These are phyloP conservation scores for Pythium rhizo-oryzae DNA, from an alignment of 352 stramenopile genomes.

Conservation along the genomic window DNA sequence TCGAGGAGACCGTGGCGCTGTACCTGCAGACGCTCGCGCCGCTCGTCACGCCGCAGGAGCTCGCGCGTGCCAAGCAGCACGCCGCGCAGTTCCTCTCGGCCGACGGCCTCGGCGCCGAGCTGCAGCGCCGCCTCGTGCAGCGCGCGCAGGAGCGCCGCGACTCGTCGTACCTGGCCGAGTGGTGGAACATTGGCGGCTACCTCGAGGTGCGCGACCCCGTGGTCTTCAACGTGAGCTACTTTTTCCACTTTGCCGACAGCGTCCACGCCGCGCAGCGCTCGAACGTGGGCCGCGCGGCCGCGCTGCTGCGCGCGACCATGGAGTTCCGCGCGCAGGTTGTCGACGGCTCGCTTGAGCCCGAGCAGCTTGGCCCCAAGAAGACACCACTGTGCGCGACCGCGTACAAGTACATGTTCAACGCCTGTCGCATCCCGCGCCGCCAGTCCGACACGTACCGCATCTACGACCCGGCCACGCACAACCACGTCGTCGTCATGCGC, in stretches of 20 bases:
- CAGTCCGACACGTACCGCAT: constrained; percentile 81
- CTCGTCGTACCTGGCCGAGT: constrained; percentile 74
- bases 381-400: constrained; percentile 91
- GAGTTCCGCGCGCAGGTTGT: constrained; percentile 91
- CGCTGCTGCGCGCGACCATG: constrained; percentile 85
- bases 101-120: constrained; percentile 61
- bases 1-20: constrained; percentile 88
- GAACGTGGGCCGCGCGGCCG: constrained; percentile 73
- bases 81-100: constrained; percentile 68
- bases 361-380: constrained; percentile 90
- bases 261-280: constrained; percentile 58
- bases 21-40: constrained; percentile 91
- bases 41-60: constrained; percentile 75
- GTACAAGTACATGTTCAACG: constrained; percentile 97
- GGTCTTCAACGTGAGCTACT: constrained; percentile 92
- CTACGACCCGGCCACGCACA: constrained; percentile 87
- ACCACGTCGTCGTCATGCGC: constrained; percentile 90
- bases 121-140: constrained; percentile 73
- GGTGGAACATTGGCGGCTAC: constrained; percentile 86
- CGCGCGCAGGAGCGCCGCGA: constrained; percentile 59
- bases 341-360: constrained; percentile 80
- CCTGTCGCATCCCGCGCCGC: constrained; percentile 90
- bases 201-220: constrained; percentile 79
- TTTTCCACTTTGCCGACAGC: constrained; percentile 81
- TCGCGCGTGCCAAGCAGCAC: constrained; percentile 67